Conservation (phyloP, 768 basidiomycete genomes). For the Tylopilus intermedius region DNA sequence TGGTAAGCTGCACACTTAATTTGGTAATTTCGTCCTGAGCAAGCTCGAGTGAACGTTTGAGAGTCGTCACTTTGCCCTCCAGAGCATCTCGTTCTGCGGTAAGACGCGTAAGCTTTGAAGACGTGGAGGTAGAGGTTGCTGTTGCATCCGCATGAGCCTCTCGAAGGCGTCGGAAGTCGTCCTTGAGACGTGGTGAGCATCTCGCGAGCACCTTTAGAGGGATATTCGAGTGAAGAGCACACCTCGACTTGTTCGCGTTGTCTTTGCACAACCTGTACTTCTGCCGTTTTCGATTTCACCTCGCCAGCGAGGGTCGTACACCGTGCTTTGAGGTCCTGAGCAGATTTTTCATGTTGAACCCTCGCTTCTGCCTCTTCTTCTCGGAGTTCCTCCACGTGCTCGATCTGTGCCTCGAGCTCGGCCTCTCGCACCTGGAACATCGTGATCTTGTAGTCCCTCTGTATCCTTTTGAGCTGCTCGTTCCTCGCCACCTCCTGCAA, state of each 20-base stretch:
- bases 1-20: slow-evolving; percentile 58
- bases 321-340: slow-evolving; percentile 29
- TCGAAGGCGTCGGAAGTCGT: slow-evolving; percentile 40
- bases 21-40: slow-evolving; percentile 51
- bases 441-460: slow-evolving; percentile 64
- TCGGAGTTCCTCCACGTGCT: slow-evolving; percentile 47
- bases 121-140: slow-evolving; percentile 40
- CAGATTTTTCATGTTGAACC: slow-evolving; percentile 23
- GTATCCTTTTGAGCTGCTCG: slow-evolving; percentile 56
- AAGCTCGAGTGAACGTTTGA: slow-evolving; percentile 55
- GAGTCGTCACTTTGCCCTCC: slow-evolving; percentile 46
- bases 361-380: slow-evolving; percentile 23
- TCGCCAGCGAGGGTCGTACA: slow-evolving; percentile 32
- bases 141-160: slow-evolving; percentile 48
- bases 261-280: slow-evolving; percentile 35
- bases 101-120: slow-evolving; percentile 53
- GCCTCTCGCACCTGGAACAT: slow-evolving; percentile 61
- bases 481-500: slow-evolving; percentile 50
- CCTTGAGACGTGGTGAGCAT: slow-evolving; percentile 21
- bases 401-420: slow-evolving; percentile 52
- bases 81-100: slow-evolving; percentile 56
- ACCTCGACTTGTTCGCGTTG: slow-evolving; percentile 49
- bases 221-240: slow-evolving; percentile 4
- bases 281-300: slow-evolving; percentile 37
- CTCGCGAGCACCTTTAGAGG: neutral